phyloP scores from a whole-genome alignment of 2,329 filamentous ascomycete species.

The Pseudogymnoascus sp. region DNA sequence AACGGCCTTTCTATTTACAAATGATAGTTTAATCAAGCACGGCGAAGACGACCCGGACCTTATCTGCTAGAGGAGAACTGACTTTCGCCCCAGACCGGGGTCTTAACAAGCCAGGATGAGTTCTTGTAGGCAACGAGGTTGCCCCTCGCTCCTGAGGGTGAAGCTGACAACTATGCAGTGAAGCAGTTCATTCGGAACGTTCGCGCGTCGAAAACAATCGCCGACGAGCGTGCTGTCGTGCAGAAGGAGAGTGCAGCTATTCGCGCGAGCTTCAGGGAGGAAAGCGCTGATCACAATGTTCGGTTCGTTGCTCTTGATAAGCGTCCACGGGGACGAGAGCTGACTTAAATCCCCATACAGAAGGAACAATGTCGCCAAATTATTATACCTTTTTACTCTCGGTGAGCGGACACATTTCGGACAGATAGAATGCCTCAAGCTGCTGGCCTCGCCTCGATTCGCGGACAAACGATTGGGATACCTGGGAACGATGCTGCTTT shows the following conservation, averaged over 20 bases:
- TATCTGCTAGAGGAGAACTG: constrained; percentile 9
- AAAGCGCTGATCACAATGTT: constrained; percentile 84
- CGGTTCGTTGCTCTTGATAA: constrained; percentile 51
- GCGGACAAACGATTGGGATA: constrained; percentile 96
- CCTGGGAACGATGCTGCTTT: constrained; percentile 85
- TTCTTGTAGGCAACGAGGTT: constrained; percentile 25
- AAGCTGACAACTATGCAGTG: constrained; percentile 48
- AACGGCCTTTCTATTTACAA: constrained; percentile 6
- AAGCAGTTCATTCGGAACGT: constrained; percentile 99
- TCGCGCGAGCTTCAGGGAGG: constrained; percentile 92
- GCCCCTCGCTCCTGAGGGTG: constrained; percentile 14
- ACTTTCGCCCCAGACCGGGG: constrained; percentile 9
- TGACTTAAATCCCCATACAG: constrained; percentile 39
- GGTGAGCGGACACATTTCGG: constrained; percentile 97
- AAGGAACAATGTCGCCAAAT: constrained; percentile 97
- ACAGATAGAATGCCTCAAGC: constrained; percentile 97
- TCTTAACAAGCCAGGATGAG: constrained; percentile 25
- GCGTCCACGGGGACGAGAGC: constrained; percentile 1
- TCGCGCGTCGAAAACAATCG: constrained; percentile 95
- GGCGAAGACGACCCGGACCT: constrained; percentile 1
- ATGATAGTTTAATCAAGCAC: constrained; percentile 4
- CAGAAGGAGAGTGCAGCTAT: constrained; percentile 99
- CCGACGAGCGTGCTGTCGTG: constrained; percentile 95
- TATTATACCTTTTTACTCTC: constrained; percentile 95
- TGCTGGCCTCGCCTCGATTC: constrained; percentile 92